phyloP scores from a whole-genome alignment of 129 eudicot species.

The Oenanthe sinensis region DNA sequence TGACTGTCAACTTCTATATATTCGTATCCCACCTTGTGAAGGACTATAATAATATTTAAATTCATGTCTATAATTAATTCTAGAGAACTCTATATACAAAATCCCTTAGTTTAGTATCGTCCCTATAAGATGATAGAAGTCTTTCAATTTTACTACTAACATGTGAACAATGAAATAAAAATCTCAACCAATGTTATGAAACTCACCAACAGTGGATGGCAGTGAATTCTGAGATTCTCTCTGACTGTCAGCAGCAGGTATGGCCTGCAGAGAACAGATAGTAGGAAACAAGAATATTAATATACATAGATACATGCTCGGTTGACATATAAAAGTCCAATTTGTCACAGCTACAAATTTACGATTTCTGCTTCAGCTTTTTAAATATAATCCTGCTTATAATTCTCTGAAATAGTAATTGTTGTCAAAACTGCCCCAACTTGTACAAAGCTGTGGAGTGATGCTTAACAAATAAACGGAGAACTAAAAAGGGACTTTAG shows the following conservation, averaged over 20 bases:
- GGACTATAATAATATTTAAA: background rate
- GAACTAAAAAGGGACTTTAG: background rate
- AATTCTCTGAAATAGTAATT: background rate
- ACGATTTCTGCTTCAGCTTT: background rate
- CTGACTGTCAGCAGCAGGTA: conserved; percentile 21
- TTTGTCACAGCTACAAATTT: background rate
- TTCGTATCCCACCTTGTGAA: background rate
- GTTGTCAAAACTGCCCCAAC: background rate
- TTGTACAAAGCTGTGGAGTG: background rate
- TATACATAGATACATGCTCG: background rate
- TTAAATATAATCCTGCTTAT: background rate
- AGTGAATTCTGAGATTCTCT: conserved; percentile 35
- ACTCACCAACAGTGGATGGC: conserved; percentile 41
- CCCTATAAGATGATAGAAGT: background rate
- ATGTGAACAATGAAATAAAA: background rate
- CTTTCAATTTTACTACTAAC: background rate
- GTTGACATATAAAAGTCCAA: background rate
- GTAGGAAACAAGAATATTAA: conserved; percentile 5
- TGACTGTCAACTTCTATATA: background rate
- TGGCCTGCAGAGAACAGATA: conserved; percentile 27
- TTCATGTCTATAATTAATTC: background rate
- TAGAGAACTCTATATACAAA: background rate
- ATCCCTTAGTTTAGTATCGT: background rate
- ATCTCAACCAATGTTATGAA: background rate
- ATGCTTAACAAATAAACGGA: background rate